Base-by-base conservation (phyloP, 208 protist genomes). In the Balamuthia mandrillaris region DNA sequence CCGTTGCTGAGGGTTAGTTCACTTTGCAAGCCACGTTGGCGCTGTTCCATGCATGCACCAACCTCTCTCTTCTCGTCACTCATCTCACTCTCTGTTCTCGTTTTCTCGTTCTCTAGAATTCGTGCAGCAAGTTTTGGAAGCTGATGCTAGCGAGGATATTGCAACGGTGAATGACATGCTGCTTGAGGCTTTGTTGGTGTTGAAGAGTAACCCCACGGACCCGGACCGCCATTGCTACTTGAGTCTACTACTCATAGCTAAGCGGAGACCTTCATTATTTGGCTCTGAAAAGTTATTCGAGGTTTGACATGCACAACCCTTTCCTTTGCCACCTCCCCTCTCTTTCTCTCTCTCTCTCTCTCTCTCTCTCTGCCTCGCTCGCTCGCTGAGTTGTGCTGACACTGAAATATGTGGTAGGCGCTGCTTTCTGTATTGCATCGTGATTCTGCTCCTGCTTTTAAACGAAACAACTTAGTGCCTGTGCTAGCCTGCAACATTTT, bases 401-500 rank as follows among this genome's bases (percentile, higher is more conserved):
- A n/a, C 18, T n/a, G 49, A 24, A 24, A 56, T 56, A n/a, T n/a
- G n/a, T n/a, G n/a, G n/a, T 24, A 56, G 49, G 18, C n/a, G 18
- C n/a, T 56, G 49, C 49, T 56, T n/a, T 24, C 18, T n/a, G 18
- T 56, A 18, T n/a, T 56, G 49, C 18, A 56, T 18, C 18, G n/a
- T 18, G 74, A 82, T 14, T 3, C 54, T n/a, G 21, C 37, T 7
- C 37, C 39, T 35, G 18, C 49, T 16, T 27, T 12, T 29, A 82
- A 82, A 52, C 44, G 74, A n/a, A 82, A 63, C n/a, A 27, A 27
- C 6, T 35, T 52, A 21, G 74, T 63, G 33, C n/a, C 74, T 1
- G 52, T 82, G 74, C 27, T 82, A 1, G 45, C 74, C 14, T 82
- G 74, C 54, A 51, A 31, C n/a, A 82, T 82, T 27, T 24, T 82